These are phyloP conservation scores for Ophiorrhiza pumila DNA, from an alignment of 257 asterid genomes.

Conservation along the genomic window DNA sequence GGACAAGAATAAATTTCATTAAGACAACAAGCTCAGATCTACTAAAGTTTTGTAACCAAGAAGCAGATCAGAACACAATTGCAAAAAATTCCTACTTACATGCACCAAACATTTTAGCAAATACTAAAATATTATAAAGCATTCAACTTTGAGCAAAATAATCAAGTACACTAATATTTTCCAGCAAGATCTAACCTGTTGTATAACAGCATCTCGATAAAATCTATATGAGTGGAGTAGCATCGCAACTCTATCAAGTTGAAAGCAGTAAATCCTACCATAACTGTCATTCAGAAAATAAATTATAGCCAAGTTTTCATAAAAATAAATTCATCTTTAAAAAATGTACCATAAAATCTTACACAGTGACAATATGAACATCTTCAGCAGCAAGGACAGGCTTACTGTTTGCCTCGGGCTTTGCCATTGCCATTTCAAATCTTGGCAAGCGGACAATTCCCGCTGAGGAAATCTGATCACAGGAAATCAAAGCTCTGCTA, in stretches of 20 bases:
- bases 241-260: constrained; percentile 86
- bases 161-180: not conserved
- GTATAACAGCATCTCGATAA: constrained; percentile 91
- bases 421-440: constrained; percentile 88
- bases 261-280: constrained; percentile 97
- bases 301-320: constrained; percentile 11
- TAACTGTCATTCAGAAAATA: constrained; percentile 56
- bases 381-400: constrained; percentile 87
- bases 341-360: constrained; percentile 21
- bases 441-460: constrained; percentile 84
- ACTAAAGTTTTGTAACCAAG: not conserved
- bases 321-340: constrained; percentile 13
- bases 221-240: constrained; percentile 76
- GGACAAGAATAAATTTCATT: not conserved
- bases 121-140: not conserved
- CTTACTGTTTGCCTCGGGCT: constrained; percentile 67
- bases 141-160: constrained; percentile 5
- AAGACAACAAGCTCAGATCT: no score
- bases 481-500: constrained; percentile 25
- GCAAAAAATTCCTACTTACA: not conserved
- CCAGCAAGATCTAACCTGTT: constrained; percentile 55
- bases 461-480: constrained; percentile 70
- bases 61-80: not conserved
- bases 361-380: constrained; percentile 82
- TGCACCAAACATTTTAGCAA: not conserved